A percentile compares a stretch with the other conserved stretches of the same genome.
Evolutionary conservation across 2,329 filamentous ascomycete species (phyloP).

Genomic region (Fusarium nelsonii): DNA sequence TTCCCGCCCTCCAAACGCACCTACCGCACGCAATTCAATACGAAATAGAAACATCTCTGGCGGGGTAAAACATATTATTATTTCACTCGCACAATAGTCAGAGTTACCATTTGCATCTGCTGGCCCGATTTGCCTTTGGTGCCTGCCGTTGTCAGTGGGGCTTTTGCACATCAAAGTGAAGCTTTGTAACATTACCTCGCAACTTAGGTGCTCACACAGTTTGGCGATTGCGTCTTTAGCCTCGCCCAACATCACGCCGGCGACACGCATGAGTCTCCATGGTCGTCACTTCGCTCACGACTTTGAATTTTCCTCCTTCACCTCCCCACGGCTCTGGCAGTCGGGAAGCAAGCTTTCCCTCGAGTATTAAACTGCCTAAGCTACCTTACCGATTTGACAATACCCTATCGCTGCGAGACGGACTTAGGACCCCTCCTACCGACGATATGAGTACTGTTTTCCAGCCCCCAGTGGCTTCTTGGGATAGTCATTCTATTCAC

Average conservation of each 20-base stretch:
- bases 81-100: constrained; percentile 19
- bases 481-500: constrained; percentile 60
- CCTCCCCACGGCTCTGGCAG: neutral
- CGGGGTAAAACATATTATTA: constrained; percentile 28
- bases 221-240: constrained; percentile 14
- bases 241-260: no score
- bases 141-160: constrained; percentile 21
- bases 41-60: neutral
- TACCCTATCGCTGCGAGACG: constrained; percentile 48
- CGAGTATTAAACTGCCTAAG: no score
- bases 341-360: constrained; percentile 35
- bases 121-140: neutral
- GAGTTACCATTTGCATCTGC: neutral
- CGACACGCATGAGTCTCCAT: no score
- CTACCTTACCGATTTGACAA: constrained; percentile 25
- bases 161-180: constrained; percentile 13
- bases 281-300: no score
- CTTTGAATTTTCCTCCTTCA: no score
- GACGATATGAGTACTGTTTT: constrained; percentile 68
- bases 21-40: constrained; percentile 1
- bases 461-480: constrained; percentile 61
- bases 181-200: constrained; percentile 3
- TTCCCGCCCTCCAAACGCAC: constrained; percentile 30
- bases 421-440: constrained; percentile 61
- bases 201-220: neutral